Percentiles rank a stretch among this genome's conserved stretches.
phyloP scores from a whole-genome alignment of 768 basidiomycete genomes.

The Trametes gibbosa region DNA sequence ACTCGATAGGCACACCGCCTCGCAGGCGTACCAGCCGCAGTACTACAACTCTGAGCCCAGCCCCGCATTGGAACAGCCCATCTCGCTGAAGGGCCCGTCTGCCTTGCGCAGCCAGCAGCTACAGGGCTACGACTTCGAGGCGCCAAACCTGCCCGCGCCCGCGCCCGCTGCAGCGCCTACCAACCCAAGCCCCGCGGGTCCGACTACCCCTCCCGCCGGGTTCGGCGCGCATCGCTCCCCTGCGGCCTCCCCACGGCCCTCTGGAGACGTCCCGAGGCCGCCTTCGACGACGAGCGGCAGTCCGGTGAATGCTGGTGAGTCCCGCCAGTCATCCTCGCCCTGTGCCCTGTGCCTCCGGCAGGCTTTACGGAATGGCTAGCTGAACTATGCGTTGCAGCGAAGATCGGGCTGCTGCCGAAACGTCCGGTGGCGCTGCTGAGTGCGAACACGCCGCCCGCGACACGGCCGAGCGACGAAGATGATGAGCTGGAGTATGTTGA shows the following conservation, averaged over 20 bases:
- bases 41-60: slow-evolving; percentile 16
- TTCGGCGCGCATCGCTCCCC: slow-evolving; percentile 1
- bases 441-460: slow-evolving; percentile 33
- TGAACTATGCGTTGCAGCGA: too few relatives aligned
- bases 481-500: slow-evolving; percentile 72
- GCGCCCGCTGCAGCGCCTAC: not conserved
- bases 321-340: too few relatives aligned
- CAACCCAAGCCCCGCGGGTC: too few relatives aligned
- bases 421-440: slow-evolving; percentile 61
- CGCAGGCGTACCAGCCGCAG: slow-evolving; percentile 24
- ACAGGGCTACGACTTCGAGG: slow-evolving; percentile 26
- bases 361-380: too few relatives aligned
- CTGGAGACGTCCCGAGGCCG: slow-evolving; percentile 23
- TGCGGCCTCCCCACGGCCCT: slow-evolving; percentile 17
- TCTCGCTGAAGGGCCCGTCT: not conserved
- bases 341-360: too few relatives aligned
- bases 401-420: slow-evolving; percentile 71
- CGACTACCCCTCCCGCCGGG: slow-evolving; percentile 3
- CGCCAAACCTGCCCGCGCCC: not conserved
- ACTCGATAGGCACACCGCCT: slow-evolving; percentile 26
- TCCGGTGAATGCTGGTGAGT: slow-evolving; percentile 28
- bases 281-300: slow-evolving; percentile 23
- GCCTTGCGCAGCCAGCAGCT: not conserved
- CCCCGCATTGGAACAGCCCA: not conserved
- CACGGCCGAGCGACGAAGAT: slow-evolving; percentile 33